Conservation (phyloP, 75 land plant genomes). For the Selaginella moellendorffii region DNA sequence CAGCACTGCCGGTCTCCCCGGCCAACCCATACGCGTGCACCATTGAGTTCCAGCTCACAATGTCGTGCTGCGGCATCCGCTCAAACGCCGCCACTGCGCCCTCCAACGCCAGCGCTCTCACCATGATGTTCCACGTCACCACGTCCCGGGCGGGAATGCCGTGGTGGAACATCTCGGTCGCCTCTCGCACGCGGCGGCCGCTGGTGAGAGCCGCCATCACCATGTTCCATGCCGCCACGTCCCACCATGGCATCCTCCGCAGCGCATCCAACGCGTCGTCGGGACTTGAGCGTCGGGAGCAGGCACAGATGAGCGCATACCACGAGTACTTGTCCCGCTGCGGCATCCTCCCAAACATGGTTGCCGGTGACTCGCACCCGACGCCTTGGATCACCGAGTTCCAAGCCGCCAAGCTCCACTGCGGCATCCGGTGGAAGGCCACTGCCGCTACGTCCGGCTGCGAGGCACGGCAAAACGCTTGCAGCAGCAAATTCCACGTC, state of each 20-base stretch:
- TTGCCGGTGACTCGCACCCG: no score
- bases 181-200: neutral
- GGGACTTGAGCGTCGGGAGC: neutral
- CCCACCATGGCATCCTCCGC: neutral
- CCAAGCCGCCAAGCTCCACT: neutral
- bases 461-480: neutral
- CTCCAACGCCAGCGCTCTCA: neutral
- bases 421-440: neutral
- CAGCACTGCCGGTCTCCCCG: neutral
- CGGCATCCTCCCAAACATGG: neutral
- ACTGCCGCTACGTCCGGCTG: neutral
- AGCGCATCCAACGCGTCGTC: neutral
- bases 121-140: neutral
- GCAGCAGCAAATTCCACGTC: neutral
- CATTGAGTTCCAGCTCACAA: neutral
- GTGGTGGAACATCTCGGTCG: neutral
- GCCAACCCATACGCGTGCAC: neutral
- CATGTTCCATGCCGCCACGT: neutral
- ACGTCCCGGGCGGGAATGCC: neutral
- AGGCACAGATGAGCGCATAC: neutral
- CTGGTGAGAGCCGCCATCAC: neutral
- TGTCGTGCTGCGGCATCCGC: neutral
- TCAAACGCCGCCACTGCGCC: no score
- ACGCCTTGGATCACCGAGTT: neutral
- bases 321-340: neutral